phyloP scores from a whole-genome alignment of 2,329 filamentous ascomycete species.

The Aspergillus neotritici region DNA sequence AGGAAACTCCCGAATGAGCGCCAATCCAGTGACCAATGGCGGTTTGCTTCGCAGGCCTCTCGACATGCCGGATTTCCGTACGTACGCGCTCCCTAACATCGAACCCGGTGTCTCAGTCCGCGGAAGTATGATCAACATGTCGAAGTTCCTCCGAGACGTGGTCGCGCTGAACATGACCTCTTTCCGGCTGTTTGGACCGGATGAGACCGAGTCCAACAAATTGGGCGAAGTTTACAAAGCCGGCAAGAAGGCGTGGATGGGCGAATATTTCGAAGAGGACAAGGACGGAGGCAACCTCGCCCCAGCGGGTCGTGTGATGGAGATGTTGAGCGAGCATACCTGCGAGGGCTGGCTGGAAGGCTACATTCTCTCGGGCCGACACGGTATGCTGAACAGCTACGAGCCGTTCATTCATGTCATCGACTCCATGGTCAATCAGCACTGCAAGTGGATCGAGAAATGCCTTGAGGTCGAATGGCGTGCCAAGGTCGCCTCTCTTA shows the following conservation, averaged over 20 bases:
- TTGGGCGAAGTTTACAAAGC: conserved; percentile 65
- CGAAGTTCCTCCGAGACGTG: conserved; percentile 61
- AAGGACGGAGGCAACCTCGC: conserved; percentile 67
- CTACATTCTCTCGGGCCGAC: conserved; percentile 67
- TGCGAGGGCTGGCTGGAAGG: conserved; percentile 76
- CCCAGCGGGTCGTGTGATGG: conserved; percentile 67
- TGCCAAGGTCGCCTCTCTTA: conserved; percentile 65
- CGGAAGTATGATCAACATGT: conserved; percentile 66
- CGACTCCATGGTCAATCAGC: conserved; percentile 80
- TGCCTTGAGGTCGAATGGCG: conserved; percentile 75
- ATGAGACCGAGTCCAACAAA: conserved; percentile 80
- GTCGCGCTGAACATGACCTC: conserved; percentile 58
- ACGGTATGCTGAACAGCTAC: conserved; percentile 73
- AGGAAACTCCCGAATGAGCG: conserved; percentile 66
- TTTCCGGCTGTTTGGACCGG: conserved; percentile 72
- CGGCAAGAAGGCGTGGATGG: conserved; percentile 75
- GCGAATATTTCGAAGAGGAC: conserved; percentile 72
- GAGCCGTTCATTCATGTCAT: conserved; percentile 80
- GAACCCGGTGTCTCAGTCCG: conserved; percentile 53
- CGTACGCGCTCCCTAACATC: conserved; percentile 60
- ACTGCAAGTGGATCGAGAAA: conserved; percentile 82
- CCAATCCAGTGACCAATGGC: conserved; percentile 70
- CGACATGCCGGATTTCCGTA: conserved; percentile 62
- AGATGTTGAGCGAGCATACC: conserved; percentile 78
- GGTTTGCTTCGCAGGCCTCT: conserved; percentile 63